Conservation (phyloP, 352 stramenopile genomes). For the Elongisporangium prolatum region DNA sequence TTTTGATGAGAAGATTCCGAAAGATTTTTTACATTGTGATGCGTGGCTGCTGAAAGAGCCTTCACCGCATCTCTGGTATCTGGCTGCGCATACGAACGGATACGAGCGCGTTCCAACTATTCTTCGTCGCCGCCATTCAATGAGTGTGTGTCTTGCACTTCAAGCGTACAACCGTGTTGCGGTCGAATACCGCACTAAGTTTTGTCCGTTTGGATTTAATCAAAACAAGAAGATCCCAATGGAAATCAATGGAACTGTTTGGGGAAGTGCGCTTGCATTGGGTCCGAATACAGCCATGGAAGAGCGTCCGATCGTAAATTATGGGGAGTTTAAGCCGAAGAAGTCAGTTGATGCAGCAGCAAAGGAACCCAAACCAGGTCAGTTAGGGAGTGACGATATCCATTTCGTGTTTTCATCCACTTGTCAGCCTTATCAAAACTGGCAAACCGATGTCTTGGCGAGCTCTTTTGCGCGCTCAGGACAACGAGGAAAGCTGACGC, state of each 20-base stretch:
- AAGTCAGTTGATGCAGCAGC: conserved; percentile 7
- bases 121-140: conserved; percentile 65
- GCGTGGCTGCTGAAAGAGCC: conserved; percentile 65
- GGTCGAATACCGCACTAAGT: conserved; percentile 37
- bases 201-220: conserved; percentile 69
- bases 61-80: conserved; percentile 48
- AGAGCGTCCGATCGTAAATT: conserved; percentile 27
- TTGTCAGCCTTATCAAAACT: conserved; percentile 58
- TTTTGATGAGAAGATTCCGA: conserved; percentile 48
- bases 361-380: conserved; percentile 15
- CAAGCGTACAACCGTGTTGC: conserved; percentile 72
- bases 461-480: conserved; percentile 55
- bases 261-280: conserved; percentile 45
- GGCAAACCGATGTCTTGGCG: conserved; percentile 68
- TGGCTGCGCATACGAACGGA: conserved; percentile 68
- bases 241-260: conserved; percentile 33
- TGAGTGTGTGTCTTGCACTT: conserved; percentile 63
- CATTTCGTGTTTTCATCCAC: conserved; percentile 78
- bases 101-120: conserved; percentile 79
- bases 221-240: conserved; percentile 62
- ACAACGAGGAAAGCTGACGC: conserved; percentile 59
- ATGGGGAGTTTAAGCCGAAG: conserved; percentile 45
- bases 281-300: conserved; percentile 22
- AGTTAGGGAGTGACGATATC: conserved; percentile 48
- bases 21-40: conserved; percentile 69